Conservation (phyloP, 169 alveolate species). For the Eimeria tenella region DNA sequence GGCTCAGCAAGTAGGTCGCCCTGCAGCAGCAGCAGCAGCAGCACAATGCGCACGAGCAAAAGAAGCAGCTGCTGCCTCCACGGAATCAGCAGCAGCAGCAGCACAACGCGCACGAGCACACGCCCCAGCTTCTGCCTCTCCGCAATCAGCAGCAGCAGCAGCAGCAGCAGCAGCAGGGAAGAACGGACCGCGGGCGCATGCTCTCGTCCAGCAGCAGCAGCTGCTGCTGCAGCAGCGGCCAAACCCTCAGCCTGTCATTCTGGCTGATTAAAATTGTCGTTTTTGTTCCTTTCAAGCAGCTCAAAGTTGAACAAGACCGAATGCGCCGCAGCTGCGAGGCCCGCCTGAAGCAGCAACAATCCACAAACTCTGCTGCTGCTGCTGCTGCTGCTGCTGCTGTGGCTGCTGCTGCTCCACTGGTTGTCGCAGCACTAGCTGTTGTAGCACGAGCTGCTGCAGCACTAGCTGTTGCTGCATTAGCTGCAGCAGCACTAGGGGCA, state of each 20-base stretch:
- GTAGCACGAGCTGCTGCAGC: too few species aligned
- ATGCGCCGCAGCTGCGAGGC: background rate
- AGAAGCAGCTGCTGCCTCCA: background rate
- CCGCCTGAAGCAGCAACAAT: background rate
- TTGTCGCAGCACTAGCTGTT: too few species aligned
- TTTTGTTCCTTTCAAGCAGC: background rate
- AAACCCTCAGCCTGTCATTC: background rate
- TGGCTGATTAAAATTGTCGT: background rate
- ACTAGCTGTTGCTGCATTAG: too few species aligned
- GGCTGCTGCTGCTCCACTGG: too few species aligned
- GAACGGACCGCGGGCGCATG: constrained; percentile 1
- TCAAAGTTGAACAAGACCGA: background rate
- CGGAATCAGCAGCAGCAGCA: background rate
- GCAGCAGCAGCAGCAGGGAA: background rate
- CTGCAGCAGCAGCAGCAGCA: constrained; percentile 28
- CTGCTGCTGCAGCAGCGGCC: constrained; percentile 31
- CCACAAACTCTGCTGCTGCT: background rate
- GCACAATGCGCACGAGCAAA: background rate
- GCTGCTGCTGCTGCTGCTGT: too few species aligned
- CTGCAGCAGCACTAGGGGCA: too few species aligned
- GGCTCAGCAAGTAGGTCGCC: constrained; percentile 1
- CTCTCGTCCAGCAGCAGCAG: constrained; percentile 28
- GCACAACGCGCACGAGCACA: background rate
- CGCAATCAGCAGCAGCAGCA: too few species aligned
- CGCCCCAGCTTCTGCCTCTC: too few species aligned